phyloP scores from a whole-genome alignment of 345 rosid genomes.

The Excoecaria cochinchinensis region DNA sequence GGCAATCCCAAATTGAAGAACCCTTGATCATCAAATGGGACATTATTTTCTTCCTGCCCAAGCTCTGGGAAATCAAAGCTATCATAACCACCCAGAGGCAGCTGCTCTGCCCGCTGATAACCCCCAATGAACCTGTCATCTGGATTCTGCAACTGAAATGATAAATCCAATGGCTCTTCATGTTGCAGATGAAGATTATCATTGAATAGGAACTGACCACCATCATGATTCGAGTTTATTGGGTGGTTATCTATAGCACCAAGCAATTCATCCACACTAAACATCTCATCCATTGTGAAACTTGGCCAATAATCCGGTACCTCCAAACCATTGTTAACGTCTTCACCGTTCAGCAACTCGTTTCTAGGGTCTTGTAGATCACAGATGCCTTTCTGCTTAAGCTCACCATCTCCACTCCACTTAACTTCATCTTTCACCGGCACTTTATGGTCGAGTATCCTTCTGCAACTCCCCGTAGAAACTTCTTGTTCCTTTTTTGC shows the following conservation, averaged over 20 bases:
- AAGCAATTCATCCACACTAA: conserved; percentile 61
- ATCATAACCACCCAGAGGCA: background rate
- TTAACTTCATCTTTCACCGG: background rate
- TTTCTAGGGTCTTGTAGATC: background rate
- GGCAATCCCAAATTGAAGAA: conserved; percentile 9
- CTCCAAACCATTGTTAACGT: conserved; percentile 24
- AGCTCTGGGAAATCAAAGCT: conserved; percentile 11
- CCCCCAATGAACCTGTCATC: conserved; percentile 8
- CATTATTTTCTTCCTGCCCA: background rate
- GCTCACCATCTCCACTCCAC: background rate
- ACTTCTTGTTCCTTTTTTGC: conserved; percentile 14
- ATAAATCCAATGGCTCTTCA: background rate
- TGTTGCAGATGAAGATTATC: background rate
- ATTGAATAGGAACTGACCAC: background rate
- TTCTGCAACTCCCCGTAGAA: background rate
- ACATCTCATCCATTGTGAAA: conserved; percentile 43
- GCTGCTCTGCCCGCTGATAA: background rate
- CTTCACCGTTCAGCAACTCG: conserved; percentile 8
- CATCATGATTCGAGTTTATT: background rate
- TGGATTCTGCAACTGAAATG: background rate
- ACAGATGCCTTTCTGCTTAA: background rate
- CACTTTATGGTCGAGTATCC: conserved; percentile 14
- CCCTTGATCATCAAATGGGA: conserved; percentile 4
- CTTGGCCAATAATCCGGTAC: conserved; percentile 16
- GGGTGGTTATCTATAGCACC: conserved; percentile 28